These are phyloP conservation scores for Sporothrix sp. DNA, from an alignment of 2,329 filamentous ascomycete genomes.

Conservation along the genomic window DNA sequence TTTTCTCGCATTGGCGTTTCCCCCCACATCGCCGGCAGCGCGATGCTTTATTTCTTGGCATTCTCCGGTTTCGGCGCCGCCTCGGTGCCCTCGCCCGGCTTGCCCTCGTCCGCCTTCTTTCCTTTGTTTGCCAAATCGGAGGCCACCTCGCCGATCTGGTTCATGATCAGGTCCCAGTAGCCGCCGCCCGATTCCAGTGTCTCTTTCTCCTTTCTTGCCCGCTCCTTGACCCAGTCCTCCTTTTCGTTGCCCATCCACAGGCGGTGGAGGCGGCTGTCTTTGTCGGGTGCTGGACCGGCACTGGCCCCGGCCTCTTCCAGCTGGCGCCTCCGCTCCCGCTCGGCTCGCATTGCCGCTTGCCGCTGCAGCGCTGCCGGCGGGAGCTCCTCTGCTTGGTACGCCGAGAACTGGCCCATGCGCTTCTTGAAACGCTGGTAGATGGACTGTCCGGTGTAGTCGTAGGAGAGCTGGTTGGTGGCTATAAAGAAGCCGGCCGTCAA, in stretches of 20 bases:
- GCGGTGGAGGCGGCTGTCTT: slow-evolving; percentile 28
- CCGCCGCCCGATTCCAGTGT: slow-evolving; percentile 47
- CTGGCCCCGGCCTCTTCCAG: not conserved
- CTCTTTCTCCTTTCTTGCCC: slow-evolving; percentile 28
- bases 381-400: slow-evolving; percentile 26
- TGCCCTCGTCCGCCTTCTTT: slow-evolving; percentile 15
- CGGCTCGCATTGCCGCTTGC: slow-evolving; percentile 38
- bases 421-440: slow-evolving; percentile 38
- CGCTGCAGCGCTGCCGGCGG: slow-evolving; percentile 44
- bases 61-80: slow-evolving; percentile 2
- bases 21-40: not conserved
- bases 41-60: not conserved
- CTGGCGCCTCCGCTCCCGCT: slow-evolving; percentile 29
- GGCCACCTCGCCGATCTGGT: slow-evolving; percentile 45
- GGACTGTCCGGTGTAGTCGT: slow-evolving; percentile 47
- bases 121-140: slow-evolving; percentile 19
- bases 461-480: slow-evolving; percentile 44
- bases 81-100: slow-evolving; percentile 2
- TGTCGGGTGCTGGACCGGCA: not conserved
- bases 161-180: slow-evolving; percentile 45
- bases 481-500: slow-evolving; percentile 42
- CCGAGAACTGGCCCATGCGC: slow-evolving; percentile 26
- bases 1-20: not conserved
- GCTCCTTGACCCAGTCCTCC: slow-evolving; percentile 42
- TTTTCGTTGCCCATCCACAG: slow-evolving; percentile 50